phyloP scores from a whole-genome alignment of 2,329 filamentous ascomycete genomes.

The Ophiocordyceps sinensis region DNA sequence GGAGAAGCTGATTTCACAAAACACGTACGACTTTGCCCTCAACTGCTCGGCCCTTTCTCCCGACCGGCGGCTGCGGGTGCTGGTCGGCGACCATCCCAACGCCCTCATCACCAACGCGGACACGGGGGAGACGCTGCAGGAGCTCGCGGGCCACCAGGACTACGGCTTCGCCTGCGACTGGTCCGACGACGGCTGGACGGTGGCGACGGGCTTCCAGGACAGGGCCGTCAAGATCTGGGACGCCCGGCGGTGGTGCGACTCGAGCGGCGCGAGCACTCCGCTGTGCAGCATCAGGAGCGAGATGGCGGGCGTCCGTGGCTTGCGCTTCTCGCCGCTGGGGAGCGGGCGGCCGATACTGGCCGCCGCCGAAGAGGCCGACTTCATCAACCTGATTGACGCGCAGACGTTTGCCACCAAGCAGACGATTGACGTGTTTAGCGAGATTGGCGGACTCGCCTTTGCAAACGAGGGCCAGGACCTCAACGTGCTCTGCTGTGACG shows the following conservation, averaged over 20 bases:
- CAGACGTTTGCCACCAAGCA: conserved; percentile 51
- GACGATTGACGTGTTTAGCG: conserved; percentile 59
- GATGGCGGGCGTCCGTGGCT: conserved; percentile 53
- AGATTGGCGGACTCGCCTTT: conserved; percentile 55
- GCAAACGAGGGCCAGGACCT: conserved; percentile 53
- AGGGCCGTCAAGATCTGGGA: conserved; percentile 63
- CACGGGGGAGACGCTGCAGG: conserved; percentile 41
- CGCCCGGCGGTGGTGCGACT: conserved; percentile 50
- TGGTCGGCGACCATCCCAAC: conserved; percentile 56
- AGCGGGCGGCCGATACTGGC: conserved; percentile 53
- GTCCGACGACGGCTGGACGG: conserved; percentile 61
- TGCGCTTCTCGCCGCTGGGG: conserved; percentile 59
- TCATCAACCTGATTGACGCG: conserved; percentile 56
- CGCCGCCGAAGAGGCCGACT: conserved; percentile 63
- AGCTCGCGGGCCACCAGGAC: conserved; percentile 50
- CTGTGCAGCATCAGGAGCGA: conserved; percentile 44
- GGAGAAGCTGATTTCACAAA: conserved; percentile 40
- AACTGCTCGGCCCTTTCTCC: conserved; percentile 64
- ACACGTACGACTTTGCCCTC: conserved; percentile 43
- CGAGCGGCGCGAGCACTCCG: conserved; percentile 30
- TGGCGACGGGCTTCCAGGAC: conserved; percentile 68
- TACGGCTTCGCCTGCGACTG: conserved; percentile 67
- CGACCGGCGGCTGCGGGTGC: conserved; percentile 53
- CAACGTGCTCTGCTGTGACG: conserved; percentile 54
- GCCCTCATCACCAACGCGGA: conserved; percentile 57